Base-by-base conservation (phyloP, 2,329 filamentous ascomycete species). In the Nemania abortiva region DNA sequence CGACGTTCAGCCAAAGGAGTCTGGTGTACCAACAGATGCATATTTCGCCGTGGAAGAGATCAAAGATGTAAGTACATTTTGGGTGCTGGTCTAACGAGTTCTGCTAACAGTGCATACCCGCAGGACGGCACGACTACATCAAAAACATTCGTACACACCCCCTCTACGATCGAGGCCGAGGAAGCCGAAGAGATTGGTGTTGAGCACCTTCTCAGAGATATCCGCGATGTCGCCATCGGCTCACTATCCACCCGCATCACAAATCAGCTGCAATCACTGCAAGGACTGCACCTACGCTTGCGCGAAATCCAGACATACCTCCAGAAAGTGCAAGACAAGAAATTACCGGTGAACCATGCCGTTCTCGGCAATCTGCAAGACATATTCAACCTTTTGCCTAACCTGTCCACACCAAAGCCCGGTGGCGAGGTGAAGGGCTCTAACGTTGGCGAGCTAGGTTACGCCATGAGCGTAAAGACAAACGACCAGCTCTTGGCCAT, bases 11-110 rank as follows among this genome's bases (percentile, higher is more conserved):
- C 95, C 96, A 27, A 98, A 98, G 84, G 95, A 98, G 83, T 93
- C 97, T 22, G 96, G 96, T 70, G 96, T 99, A 63, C 96, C 96
- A 22, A 99, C 96, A 59, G 96, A 99, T 84, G 96, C 96, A 56
- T 99, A 99, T 85, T 99, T 99, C 85, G 96, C 96, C 5, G 94
- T 99, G 58, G 96, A 99, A 79, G 96, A 99, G 86, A 99, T 99
- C 84, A 98, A 98, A 85, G 96, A 99, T 86, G 95, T 98, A 84
- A 79, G 91, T 84, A 49, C 3, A 39, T 55, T 20, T 24, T 13
- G 6, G 22, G 42, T 47, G 7, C 24, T 22, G 50, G 39, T 13
- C 9, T 31, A 39, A 31, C 22, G 11, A 49, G 49, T 47, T 45
- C 0, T 7, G 45, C 68, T 73, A 45, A 74, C 60, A 55, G 74